phyloP scores from a whole-genome alignment of 2,329 filamentous ascomycete species.

The Aureobasidium sp. region DNA sequence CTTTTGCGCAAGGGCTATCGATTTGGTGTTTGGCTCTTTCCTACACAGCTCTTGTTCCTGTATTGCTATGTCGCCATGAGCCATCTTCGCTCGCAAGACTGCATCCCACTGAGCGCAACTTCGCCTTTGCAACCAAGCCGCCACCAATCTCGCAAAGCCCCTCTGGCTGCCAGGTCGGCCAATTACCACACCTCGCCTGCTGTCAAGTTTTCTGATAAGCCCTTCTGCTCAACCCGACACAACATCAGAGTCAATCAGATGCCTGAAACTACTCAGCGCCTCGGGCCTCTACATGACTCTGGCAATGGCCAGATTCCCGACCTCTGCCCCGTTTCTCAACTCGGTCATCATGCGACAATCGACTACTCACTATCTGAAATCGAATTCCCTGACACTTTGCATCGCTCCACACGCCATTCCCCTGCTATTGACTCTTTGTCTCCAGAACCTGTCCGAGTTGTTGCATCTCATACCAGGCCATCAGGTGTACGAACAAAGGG shows the following conservation, averaged over 20 bases:
- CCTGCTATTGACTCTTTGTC: slow-evolving; percentile 1
- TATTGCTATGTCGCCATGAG: background rate
- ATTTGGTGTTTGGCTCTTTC: background rate
- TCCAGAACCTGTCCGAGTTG: background rate
- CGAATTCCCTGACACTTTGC: background rate
- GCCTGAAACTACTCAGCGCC: too few species aligned
- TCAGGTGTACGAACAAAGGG: background rate
- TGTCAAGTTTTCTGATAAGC: too few species aligned
- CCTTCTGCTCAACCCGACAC: too few species aligned
- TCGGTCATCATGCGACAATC: background rate
- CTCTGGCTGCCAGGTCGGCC: slow-evolving; percentile 27
- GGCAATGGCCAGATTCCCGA: background rate
- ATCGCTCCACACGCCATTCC: background rate
- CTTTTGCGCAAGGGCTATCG: slow-evolving; percentile 2
- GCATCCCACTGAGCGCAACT: slow-evolving; percentile 27
- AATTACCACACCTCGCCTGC: slow-evolving; percentile 29
- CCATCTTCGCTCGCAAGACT: slow-evolving; percentile 27
- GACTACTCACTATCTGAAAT: slow-evolving; percentile 9
- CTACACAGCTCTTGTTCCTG: background rate
- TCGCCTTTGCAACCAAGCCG: slow-evolving; percentile 23
- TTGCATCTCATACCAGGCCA: background rate
- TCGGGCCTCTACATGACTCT: background rate
- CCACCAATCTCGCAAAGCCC: background rate
- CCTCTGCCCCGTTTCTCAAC: slow-evolving; percentile 5
- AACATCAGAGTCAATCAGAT: too few species aligned